phyloP scores from a whole-genome alignment of 148 eudicot species.

The Arctostaphylos glauca region DNA sequence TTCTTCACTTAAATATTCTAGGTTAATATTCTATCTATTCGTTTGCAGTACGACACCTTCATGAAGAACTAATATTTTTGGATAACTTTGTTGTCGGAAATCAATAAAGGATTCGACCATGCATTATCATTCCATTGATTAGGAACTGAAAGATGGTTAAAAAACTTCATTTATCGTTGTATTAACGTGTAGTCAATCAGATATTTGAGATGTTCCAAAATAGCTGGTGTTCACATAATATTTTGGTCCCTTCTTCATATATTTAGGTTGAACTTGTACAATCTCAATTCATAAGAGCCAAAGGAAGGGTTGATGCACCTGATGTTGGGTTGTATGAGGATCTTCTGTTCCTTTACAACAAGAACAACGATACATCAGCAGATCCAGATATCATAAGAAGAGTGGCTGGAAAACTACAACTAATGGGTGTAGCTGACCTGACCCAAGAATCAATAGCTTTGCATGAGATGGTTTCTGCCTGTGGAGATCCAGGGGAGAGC shows the following conservation, averaged over 20 bases:
- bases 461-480: constrained; percentile 76
- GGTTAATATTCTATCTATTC: not conserved
- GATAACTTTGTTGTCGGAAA: not conserved
- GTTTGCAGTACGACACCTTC: not conserved
- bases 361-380: constrained; percentile 34
- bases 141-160: not conserved
- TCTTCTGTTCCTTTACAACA: constrained; percentile 57
- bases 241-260: not conserved
- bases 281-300: constrained; percentile 88
- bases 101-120: not conserved
- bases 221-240: not conserved
- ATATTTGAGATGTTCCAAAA: not conserved
- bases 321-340: constrained; percentile 70
- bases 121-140: not conserved
- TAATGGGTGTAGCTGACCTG: constrained; percentile 70
- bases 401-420: constrained; percentile 68
- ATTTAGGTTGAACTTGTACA: constrained; percentile 88
- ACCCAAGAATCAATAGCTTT: constrained; percentile 91
- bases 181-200: not conserved
- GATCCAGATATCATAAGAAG: constrained; percentile 60
- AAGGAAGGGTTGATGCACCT: constrained; percentile 67
- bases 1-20: not conserved
- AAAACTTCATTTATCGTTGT: not conserved
- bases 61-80: not conserved
- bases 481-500: constrained; percentile 80